Evolutionary conservation across 208 protist species (phyloP).

Genomic region (Kentomonas sorsogonicus): DNA sequence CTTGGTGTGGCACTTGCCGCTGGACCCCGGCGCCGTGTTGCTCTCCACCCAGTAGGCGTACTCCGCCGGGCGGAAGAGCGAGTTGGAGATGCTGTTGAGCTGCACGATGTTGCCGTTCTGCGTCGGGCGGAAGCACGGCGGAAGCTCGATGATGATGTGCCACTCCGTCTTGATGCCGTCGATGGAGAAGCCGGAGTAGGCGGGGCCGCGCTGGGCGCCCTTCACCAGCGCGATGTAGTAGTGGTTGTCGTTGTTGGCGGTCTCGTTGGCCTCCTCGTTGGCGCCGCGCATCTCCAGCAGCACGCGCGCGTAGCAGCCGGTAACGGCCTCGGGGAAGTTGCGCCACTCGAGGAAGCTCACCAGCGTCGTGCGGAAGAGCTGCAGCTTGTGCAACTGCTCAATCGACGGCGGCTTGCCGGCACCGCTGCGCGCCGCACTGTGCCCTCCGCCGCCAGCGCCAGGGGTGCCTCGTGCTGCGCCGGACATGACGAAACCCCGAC

Average conservation of each 20-base stretch:
- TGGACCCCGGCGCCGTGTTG: too few species aligned
- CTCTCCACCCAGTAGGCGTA: constrained; percentile 83
- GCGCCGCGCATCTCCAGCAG: constrained; percentile 87
- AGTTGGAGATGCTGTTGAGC: constrained; percentile 90
- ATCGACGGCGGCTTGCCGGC: constrained; percentile 48
- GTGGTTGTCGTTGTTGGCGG: constrained; percentile 72
- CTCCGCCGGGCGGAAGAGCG: constrained; percentile 72
- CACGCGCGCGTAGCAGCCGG: constrained; percentile 86
- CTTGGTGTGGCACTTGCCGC: too few species aligned
- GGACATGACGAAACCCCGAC: too few species aligned
- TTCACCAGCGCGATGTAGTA: constrained; percentile 90
- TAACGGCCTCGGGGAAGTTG: constrained; percentile 78
- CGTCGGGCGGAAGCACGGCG: constrained; percentile 78
- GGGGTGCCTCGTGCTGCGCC: too few species aligned
- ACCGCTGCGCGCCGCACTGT: too few species aligned
- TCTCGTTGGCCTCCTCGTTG: constrained; percentile 62
- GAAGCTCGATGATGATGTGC: constrained; percentile 89
- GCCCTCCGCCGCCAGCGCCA: too few species aligned
- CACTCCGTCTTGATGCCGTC: constrained; percentile 78
- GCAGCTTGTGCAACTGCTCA: constrained; percentile 67
- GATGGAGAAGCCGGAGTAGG: constrained; percentile 85
- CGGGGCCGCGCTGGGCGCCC: constrained; percentile 58
- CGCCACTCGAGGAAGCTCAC: constrained; percentile 83
- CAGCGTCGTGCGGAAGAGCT: constrained; percentile 83
- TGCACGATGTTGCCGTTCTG: constrained; percentile 86